These are phyloP conservation scores for Balakata baccata DNA, from an alignment of 345 rosid species.

Conservation along the genomic window DNA sequence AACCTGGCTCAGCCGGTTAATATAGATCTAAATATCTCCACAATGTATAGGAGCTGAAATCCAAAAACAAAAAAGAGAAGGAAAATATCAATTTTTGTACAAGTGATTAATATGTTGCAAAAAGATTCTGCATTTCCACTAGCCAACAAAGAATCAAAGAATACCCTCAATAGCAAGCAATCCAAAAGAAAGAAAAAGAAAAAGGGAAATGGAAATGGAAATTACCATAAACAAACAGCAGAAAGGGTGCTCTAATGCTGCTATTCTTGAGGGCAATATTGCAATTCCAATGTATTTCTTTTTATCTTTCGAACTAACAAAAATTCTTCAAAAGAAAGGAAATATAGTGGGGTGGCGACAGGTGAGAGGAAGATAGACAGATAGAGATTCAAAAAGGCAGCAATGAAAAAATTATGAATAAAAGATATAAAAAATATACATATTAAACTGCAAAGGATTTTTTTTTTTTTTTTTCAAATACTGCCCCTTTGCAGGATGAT, in stretches of 20 bases:
- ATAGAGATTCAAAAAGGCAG: slow-evolving; percentile 41
- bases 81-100: not conserved
- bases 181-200: slow-evolving; percentile 22
- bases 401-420: slow-evolving; percentile 29
- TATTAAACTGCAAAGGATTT: not conserved
- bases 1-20: slow-evolving; percentile 28
- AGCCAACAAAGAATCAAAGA: slow-evolving; percentile 31
- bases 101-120: not conserved
- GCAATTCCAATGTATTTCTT: not conserved
- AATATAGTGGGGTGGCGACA: slow-evolving; percentile 17
- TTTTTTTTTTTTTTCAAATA: slow-evolving; percentile 25
- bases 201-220: slow-evolving; percentile 13
- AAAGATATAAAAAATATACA: not conserved
- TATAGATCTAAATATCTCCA: slow-evolving; percentile 27
- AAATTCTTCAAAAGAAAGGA: slow-evolving; percentile 8
- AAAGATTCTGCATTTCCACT: not conserved
- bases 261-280: slow-evolving; percentile 18
- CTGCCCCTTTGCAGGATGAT: slow-evolving; percentile 64
- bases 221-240: slow-evolving; percentile 22
- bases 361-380: slow-evolving; percentile 16
- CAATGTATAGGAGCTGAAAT: slow-evolving; percentile 28
- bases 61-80: slow-evolving; percentile 9
- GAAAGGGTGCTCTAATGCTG: slow-evolving; percentile 22
- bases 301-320: not conserved
- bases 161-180: slow-evolving; percentile 64